These are phyloP conservation scores for Aspergillus terreus DNA, from an alignment of 2,329 filamentous ascomycete genomes.

Conservation along the genomic window DNA sequence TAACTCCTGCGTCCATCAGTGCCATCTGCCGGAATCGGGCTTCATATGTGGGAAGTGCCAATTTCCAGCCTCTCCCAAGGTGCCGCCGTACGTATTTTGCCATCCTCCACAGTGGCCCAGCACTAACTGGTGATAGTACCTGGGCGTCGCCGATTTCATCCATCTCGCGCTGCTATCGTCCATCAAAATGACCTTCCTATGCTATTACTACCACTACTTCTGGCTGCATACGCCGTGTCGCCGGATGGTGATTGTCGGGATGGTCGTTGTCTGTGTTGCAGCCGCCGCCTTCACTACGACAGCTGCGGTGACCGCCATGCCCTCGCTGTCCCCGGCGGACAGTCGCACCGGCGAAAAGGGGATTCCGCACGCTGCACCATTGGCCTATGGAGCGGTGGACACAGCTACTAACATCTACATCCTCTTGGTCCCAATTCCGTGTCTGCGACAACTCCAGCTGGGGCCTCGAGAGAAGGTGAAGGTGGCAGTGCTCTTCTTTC, in stretches of 20 bases:
- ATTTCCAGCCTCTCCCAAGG: not conserved
- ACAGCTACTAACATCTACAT: not conserved
- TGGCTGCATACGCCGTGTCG: not conserved
- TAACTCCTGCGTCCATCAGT: not conserved
- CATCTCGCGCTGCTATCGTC: not conserved
- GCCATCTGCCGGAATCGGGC: not conserved
- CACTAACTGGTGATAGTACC: not conserved
- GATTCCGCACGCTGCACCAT: no score
- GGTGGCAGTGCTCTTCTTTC: not conserved
- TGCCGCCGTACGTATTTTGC: not conserved
- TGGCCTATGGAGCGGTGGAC: not conserved
- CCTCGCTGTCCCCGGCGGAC: not conserved
- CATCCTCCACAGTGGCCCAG: not conserved
- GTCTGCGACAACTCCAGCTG: not conserved
- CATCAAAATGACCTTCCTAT: not conserved
- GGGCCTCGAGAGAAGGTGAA: not conserved
- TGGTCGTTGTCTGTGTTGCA: not conserved
- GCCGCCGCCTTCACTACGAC: not conserved
- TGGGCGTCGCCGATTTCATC: not conserved
- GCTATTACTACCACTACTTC: not conserved
- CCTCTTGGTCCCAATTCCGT: not conserved
- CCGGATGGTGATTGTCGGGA: not conserved
- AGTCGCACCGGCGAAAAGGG: not conserved
- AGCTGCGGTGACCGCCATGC: not conserved
- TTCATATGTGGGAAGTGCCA: not conserved